phyloP scores from a whole-genome alignment of 768 basidiomycete genomes.

The Tubosaeta brunneosetosa region DNA sequence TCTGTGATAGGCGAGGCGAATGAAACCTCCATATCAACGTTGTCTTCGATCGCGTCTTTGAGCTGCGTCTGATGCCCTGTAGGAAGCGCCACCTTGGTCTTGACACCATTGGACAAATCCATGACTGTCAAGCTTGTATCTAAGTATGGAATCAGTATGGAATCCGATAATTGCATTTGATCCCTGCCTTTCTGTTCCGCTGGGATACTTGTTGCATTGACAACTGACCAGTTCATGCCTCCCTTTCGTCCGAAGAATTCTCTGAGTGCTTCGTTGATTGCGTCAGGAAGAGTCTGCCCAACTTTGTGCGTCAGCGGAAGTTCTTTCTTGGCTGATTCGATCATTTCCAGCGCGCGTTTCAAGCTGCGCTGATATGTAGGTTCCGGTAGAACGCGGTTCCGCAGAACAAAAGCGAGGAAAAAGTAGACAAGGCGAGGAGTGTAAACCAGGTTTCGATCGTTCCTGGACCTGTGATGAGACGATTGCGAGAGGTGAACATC shows the following conservation, averaged over 20 bases:
- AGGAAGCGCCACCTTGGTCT: no score
- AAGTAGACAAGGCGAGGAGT: conserved; percentile 54
- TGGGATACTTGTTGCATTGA: conserved; percentile 4
- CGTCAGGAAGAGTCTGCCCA: conserved; percentile 37
- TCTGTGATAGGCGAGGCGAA: not conserved
- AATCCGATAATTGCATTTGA: not conserved
- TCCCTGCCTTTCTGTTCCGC: conserved; percentile 8
- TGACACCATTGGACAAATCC: no score
- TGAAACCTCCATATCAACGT: conserved; percentile 19
- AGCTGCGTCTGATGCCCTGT: no score
- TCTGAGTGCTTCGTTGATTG: conserved; percentile 46
- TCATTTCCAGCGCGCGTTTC: conserved; percentile 42
- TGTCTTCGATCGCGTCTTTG: conserved; percentile 27
- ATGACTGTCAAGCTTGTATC: conserved; percentile 17
- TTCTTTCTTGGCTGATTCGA: conserved; percentile 37
- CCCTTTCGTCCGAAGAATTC: conserved; percentile 47
- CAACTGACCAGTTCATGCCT: conserved; percentile 33
- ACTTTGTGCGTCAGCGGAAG: conserved; percentile 41
- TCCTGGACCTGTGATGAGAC: conserved; percentile 28
- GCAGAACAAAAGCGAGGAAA: conserved; percentile 58
- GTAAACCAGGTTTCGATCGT: conserved; percentile 44
- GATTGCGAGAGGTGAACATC: not conserved
- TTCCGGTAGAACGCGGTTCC: conserved; percentile 52
- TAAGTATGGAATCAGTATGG: not conserved
- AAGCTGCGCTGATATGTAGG: conserved; percentile 40